phyloP scores from a whole-genome alignment of 805 yeast species.

The Candida corydali region DNA sequence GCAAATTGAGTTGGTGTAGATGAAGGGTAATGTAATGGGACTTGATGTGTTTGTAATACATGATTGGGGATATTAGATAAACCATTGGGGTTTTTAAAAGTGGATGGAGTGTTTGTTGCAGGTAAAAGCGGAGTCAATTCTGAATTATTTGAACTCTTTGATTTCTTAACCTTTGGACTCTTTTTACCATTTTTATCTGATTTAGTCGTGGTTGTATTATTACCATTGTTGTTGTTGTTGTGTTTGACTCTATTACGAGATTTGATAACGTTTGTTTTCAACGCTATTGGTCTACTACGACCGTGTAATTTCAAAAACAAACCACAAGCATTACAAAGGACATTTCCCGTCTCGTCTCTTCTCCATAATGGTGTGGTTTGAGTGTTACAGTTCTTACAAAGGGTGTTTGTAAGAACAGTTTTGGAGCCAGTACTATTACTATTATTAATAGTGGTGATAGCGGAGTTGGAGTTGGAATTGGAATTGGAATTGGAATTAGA shows the following conservation, averaged over 20 bases:
- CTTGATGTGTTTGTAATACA: constrained; percentile 29
- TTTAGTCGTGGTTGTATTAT: constrained; percentile 28
- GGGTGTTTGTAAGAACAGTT: constrained; percentile 58
- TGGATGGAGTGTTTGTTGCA: constrained; percentile 13
- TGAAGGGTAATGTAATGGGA: constrained; percentile 61
- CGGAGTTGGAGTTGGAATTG: background rate
- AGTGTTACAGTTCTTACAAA: constrained; percentile 88
- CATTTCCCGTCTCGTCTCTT: constrained; percentile 75
- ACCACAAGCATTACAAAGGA: constrained; percentile 93
- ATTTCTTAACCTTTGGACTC: constrained; percentile 20
- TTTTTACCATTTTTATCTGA: constrained; percentile 16
- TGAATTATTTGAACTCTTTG: constrained; percentile 9
- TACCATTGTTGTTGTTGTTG: constrained; percentile 14
- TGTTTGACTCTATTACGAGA: constrained; percentile 82
- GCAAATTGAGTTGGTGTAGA: constrained; percentile 72
- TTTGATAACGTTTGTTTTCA: constrained; percentile 90
- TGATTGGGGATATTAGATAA: constrained; percentile 18
- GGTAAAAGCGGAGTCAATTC: constrained; percentile 27
- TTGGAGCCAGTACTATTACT: constrained; percentile 66
- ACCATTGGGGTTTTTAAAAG: constrained; percentile 5
- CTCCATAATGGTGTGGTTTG: constrained; percentile 95
- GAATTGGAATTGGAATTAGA: background rate
- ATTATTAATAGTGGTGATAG: constrained; percentile 27
- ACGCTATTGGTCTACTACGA: constrained; percentile 83
- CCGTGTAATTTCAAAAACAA: constrained; percentile 86